Evolutionary conservation across 306 rosid genomes (phyloP).

Genomic region (Aeschynomene evenia): DNA sequence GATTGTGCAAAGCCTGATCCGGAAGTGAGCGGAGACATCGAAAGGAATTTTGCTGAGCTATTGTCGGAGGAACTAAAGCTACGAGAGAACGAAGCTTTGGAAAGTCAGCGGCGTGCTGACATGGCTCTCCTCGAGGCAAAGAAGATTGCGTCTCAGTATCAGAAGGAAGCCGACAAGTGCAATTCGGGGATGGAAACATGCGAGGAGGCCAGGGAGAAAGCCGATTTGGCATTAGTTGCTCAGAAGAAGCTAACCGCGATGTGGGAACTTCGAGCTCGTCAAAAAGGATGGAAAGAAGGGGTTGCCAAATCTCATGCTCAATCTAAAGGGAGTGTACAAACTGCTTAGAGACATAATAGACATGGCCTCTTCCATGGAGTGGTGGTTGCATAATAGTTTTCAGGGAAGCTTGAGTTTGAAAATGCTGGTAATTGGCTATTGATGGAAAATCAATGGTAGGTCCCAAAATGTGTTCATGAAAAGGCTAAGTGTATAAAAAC

Average conservation of each 20-base stretch:
- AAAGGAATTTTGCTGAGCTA: slow-evolving; percentile 85
- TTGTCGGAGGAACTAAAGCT: slow-evolving; percentile 86
- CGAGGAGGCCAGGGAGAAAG: slow-evolving; percentile 92
- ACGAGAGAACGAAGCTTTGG: slow-evolving; percentile 72
- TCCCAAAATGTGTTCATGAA: slow-evolving; percentile 24
- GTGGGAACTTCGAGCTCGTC: slow-evolving; percentile 97
- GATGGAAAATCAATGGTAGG: slow-evolving; percentile 28
- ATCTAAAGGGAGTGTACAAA: slow-evolving; percentile 64
- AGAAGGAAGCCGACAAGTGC: slow-evolving; percentile 98
- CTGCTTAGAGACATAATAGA: slow-evolving; percentile 37
- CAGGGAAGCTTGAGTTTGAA: slow-evolving; percentile 18
- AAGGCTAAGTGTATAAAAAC: slow-evolving; percentile 45
- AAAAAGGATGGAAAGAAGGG: slow-evolving; percentile 97
- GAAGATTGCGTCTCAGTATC: slow-evolving; percentile 94
- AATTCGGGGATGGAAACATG: slow-evolving; percentile 99
- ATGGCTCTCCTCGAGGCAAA: slow-evolving; percentile 95
- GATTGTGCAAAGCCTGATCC: slow-evolving; percentile 95
- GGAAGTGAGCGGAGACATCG: slow-evolving; percentile 80
- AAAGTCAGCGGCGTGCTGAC: slow-evolving; percentile 74
- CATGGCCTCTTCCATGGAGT: slow-evolving; percentile 7
- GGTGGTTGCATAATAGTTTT: slow-evolving; percentile 34
- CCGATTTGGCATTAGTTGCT: slow-evolving; percentile 62
- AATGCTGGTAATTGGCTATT: slow-evolving; percentile 21
- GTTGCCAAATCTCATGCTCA: slow-evolving; percentile 52
- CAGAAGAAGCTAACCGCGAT: slow-evolving; percentile 70